phyloP scores from a whole-genome alignment of 192 early-diverging fungal species.

The Umbelopsis ramanniana region DNA sequence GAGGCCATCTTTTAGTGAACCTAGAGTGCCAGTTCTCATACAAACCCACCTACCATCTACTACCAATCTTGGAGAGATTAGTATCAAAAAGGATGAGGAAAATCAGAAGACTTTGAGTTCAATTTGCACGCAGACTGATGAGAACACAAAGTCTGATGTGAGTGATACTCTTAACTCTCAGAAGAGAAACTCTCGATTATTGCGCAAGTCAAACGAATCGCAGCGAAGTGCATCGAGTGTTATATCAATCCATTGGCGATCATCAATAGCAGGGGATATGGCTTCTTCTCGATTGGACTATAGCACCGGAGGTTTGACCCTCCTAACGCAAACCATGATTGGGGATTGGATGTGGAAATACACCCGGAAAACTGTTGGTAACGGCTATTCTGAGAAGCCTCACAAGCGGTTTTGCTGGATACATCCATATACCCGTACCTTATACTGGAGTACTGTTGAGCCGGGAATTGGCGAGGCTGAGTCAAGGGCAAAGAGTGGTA shows the following conservation, averaged over 20 bases:
- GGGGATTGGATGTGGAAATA: constrained; percentile 78
- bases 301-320: constrained; percentile 31
- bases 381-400: constrained; percentile 57
- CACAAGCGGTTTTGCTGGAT: constrained; percentile 82
- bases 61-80: not conserved
- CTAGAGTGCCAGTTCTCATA: not conserved
- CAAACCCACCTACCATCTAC: not conserved
- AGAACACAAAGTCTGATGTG: not conserved
- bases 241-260: not conserved
- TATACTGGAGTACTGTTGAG: constrained; percentile 76
- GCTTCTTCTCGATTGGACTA: not conserved
- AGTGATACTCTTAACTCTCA: not conserved
- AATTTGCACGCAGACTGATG: not conserved
- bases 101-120: not conserved
- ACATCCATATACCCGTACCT: constrained; percentile 78
- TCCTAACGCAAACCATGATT: constrained; percentile 83
- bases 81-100: not conserved
- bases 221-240: not conserved
- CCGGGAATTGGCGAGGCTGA: constrained; percentile 50
- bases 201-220: not conserved
- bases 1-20: constrained; percentile 4
- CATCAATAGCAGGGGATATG: not conserved
- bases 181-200: not conserved
- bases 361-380: constrained; percentile 55
- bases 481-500: constrained; percentile 56